Percentiles rank a stretch among this genome's conserved stretches.
Conservation (phyloP, 305 asterid genomes). For the Ajuga reptans region DNA sequence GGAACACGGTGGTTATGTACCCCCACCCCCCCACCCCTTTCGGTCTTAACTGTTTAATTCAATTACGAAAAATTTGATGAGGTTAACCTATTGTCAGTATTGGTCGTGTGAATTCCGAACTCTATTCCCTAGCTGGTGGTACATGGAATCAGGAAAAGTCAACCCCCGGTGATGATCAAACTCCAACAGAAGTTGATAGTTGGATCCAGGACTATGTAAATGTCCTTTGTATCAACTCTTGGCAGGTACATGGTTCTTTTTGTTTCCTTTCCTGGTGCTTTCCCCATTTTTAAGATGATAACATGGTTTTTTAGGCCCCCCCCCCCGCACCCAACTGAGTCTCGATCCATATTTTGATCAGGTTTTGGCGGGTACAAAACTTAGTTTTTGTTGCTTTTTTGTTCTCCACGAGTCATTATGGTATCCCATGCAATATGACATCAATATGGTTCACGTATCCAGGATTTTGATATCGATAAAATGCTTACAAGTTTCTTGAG, state of each 20-base stretch:
- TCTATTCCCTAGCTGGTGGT: slow-evolving; percentile 67
- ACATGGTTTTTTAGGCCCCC: neutral
- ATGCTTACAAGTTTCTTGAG: neutral
- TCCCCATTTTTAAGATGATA: neutral
- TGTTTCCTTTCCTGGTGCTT: slow-evolving; percentile 1
- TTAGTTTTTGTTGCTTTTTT: neutral
- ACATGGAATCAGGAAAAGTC: slow-evolving; percentile 37
- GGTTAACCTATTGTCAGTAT: slow-evolving; percentile 51
- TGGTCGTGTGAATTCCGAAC: slow-evolving; percentile 79
- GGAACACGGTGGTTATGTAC: neutral
- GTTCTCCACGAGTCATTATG: neutral
- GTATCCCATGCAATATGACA: neutral
- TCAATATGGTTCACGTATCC: neutral
- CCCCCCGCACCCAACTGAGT: neutral
- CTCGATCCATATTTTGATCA: neutral
- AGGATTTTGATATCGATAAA: neutral
- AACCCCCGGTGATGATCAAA: slow-evolving; percentile 27
- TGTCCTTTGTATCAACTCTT: slow-evolving; percentile 84
- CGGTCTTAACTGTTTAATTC: slow-evolving; percentile 3
- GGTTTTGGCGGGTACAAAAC: neutral
- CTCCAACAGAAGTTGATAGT: slow-evolving; percentile 34
- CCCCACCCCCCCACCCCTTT: neutral
- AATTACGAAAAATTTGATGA: slow-evolving; percentile 16
- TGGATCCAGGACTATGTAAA: slow-evolving; percentile 70
- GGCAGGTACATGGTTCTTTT: slow-evolving; percentile 63